Evolutionary conservation across 1,139 yeast genomes (phyloP).

Genomic region (Debaryomyces sp.): DNA sequence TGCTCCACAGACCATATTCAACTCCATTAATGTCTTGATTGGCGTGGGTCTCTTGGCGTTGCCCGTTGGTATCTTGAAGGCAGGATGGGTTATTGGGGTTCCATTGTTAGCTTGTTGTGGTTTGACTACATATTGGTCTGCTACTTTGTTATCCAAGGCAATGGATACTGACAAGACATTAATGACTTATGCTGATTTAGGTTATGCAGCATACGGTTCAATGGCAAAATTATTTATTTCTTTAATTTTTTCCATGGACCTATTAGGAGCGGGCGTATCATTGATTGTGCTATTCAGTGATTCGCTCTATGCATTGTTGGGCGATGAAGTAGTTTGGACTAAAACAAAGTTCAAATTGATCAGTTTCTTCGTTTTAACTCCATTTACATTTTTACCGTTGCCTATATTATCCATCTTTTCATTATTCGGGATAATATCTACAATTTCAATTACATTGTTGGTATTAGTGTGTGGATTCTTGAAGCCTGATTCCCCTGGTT

Average conservation of each 20-base stretch:
- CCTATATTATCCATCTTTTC: constrained; percentile 48
- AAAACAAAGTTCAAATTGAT: constrained; percentile 38
- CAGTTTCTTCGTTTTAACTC: constrained; percentile 47
- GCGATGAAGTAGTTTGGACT: constrained; percentile 43
- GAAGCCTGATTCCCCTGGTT: constrained; percentile 45
- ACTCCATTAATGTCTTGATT: constrained; percentile 49
- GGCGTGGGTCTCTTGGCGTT: constrained; percentile 54
- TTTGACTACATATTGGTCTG: constrained; percentile 48
- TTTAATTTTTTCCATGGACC: constrained; percentile 46
- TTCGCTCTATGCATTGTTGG: constrained; percentile 47
- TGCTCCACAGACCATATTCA: constrained; percentile 52
- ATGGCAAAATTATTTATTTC: constrained; percentile 46
- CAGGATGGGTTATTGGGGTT: constrained; percentile 49
- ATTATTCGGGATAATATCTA: constrained; percentile 47
- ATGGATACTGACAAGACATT: constrained; percentile 76
- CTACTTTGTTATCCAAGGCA: constrained; percentile 40
- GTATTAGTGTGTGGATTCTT: constrained; percentile 44
- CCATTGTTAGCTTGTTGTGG: constrained; percentile 45
- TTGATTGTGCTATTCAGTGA: constrained; percentile 59
- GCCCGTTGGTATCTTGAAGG: constrained; percentile 49
- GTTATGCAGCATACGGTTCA: constrained; percentile 69
- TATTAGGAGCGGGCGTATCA: constrained; percentile 60
- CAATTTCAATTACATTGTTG: constrained; percentile 44
- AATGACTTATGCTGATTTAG: constrained; percentile 87
- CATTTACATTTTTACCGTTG: constrained; percentile 49